Conservation (phyloP, 1,139 yeast genomes). For the Hyphopichia fennica region DNA sequence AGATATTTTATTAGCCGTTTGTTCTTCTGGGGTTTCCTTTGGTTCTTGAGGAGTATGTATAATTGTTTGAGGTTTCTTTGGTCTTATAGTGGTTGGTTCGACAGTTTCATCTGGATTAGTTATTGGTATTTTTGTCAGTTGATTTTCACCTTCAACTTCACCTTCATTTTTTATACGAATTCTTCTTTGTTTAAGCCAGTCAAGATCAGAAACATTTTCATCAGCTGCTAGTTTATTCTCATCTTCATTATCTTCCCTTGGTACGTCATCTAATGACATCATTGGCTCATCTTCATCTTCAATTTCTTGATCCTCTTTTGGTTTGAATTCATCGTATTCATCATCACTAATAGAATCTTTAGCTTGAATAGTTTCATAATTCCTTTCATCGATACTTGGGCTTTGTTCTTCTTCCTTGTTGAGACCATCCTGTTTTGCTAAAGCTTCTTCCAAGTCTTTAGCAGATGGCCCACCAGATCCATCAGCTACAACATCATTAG, state of each 20-base stretch:
- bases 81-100: not conserved
- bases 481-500: slow-evolving; percentile 65
- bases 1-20: slow-evolving; percentile 51
- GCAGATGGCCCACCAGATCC: slow-evolving; percentile 52
- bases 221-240: slow-evolving; percentile 41
- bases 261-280: slow-evolving; percentile 12
- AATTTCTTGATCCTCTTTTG: slow-evolving; percentile 22
- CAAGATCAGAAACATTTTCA: slow-evolving; percentile 70
- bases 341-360: slow-evolving; percentile 61
- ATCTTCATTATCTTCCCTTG: slow-evolving; percentile 16
- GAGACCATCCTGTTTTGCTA: slow-evolving; percentile 24
- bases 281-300: slow-evolving; percentile 19
- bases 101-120: slow-evolving; percentile 10
- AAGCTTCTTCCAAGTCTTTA: slow-evolving; percentile 41
- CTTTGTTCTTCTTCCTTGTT: slow-evolving; percentile 8
- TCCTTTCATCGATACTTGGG: slow-evolving; percentile 2
- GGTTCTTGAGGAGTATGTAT: slow-evolving; percentile 6
- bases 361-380: slow-evolving; percentile 26
- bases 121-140: slow-evolving; percentile 14
- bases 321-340: slow-evolving; percentile 59
- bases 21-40: slow-evolving; percentile 33
- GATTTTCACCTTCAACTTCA: slow-evolving; percentile 9
- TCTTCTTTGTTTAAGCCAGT: slow-evolving; percentile 83
- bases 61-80: not conserved
- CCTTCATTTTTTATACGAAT: slow-evolving; percentile 58